A percentile compares a stretch with the other conserved stretches of the same genome.
phyloP scores from a whole-genome alignment of 306 rosid genomes.

The Vachellia collinsii region DNA sequence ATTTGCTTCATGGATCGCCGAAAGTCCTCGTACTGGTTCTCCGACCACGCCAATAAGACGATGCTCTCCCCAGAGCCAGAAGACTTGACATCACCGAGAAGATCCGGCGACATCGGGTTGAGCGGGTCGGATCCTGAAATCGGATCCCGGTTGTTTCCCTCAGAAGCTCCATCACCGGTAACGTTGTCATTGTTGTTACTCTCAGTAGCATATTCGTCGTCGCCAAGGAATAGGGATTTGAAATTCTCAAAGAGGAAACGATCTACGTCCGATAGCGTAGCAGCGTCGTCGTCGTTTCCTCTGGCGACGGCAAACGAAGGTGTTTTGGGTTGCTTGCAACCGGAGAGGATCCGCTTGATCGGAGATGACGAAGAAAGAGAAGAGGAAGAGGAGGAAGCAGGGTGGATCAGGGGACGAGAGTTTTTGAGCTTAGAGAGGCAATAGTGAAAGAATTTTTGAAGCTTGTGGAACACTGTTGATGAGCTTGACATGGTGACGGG shows the following conservation, averaged over 20 bases:
- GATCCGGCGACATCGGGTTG: constrained; percentile 45
- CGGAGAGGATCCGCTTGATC: constrained; percentile 55
- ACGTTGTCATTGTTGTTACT: neutral
- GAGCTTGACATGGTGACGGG: neutral
- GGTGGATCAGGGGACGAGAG: constrained; percentile 42
- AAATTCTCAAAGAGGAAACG: constrained; percentile 80
- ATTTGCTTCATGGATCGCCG: constrained; percentile 67
- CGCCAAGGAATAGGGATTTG: constrained; percentile 59
- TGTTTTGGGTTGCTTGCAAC: constrained; percentile 70
- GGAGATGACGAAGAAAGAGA: constrained; percentile 32
- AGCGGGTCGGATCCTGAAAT: constrained; percentile 22
- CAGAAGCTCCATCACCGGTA: constrained; percentile 20
- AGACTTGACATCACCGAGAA: constrained; percentile 21
- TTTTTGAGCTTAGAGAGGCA: constrained; percentile 63
- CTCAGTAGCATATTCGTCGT: constrained; percentile 32
- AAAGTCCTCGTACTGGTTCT: constrained; percentile 59
- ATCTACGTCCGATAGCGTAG: constrained; percentile 76
- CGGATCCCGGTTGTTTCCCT: neutral
- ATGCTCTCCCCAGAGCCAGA: constrained; percentile 45
- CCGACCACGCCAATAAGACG: constrained; percentile 54
- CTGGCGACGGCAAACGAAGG: constrained; percentile 61
- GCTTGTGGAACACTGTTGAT: constrained; percentile 59
- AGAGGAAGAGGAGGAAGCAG: constrained; percentile 44
- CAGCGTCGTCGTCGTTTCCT: constrained; percentile 42
- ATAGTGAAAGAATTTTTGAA: constrained; percentile 57